Conservation (phyloP, 192 early-diverging fungal species). For the Coemansia sp. region DNA sequence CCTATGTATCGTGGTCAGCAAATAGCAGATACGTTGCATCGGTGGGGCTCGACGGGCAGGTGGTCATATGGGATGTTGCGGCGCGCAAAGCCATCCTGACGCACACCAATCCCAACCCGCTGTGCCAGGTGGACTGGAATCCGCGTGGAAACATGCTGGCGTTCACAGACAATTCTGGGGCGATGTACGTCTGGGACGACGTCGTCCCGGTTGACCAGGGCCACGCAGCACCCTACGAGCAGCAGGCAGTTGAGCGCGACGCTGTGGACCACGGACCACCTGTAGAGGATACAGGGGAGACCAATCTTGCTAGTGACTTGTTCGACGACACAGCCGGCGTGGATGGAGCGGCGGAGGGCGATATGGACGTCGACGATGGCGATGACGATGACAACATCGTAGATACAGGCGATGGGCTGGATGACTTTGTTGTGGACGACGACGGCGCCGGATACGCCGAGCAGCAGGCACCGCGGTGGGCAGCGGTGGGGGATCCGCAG, state of each 20-base stretch:
- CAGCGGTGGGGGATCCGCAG: slow-evolving; percentile 13
- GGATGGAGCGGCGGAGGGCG: slow-evolving; percentile 8
- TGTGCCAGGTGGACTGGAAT: slow-evolving; percentile 67
- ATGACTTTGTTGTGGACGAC: slow-evolving; percentile 90
- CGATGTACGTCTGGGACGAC: slow-evolving; percentile 60
- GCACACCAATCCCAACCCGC: slow-evolving; percentile 28
- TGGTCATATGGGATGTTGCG: slow-evolving; percentile 68
- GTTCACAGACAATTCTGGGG: slow-evolving; percentile 59
- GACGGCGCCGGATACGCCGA: slow-evolving; percentile 71
- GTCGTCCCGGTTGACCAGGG: slow-evolving; percentile 55
- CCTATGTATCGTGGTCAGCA: slow-evolving; percentile 61
- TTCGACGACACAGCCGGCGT: slow-evolving; percentile 27
- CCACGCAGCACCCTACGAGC: slow-evolving; percentile 25
- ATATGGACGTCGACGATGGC: slow-evolving; percentile 14
- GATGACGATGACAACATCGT: slow-evolving; percentile 19
- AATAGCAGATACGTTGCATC: slow-evolving; percentile 65
- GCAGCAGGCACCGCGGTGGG: slow-evolving; percentile 39
- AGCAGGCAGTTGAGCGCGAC: slow-evolving; percentile 3
- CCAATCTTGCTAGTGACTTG: slow-evolving; percentile 54
- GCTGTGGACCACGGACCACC: background rate
- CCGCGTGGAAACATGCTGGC: slow-evolving; percentile 64
- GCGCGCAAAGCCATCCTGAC: slow-evolving; percentile 52
- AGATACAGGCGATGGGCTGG: slow-evolving; percentile 59
- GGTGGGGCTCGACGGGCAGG: slow-evolving; percentile 41
- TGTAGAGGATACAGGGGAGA: slow-evolving; percentile 13